Evolutionary conservation across 495 filamentous ascomycete genomes (phyloP).

Genomic region (Pyronema domesticum): DNA sequence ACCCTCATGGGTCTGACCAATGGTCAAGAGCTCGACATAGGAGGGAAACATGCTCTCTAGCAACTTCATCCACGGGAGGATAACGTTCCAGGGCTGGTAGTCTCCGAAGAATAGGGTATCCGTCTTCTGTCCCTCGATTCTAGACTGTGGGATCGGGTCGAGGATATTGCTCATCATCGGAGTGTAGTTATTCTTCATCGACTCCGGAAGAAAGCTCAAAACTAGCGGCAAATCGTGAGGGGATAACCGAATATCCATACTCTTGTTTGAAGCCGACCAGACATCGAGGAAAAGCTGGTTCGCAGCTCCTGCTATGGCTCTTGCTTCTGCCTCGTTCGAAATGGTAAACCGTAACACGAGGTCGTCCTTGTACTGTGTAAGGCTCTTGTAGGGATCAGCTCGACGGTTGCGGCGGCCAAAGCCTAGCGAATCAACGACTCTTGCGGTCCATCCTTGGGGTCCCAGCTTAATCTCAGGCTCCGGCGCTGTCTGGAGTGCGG

Average conservation of each 20-base stretch:
- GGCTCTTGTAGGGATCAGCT: background rate
- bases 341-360: constrained; percentile 80
- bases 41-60: constrained; percentile 75
- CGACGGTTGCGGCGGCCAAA: no score
- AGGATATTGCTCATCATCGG: constrained; percentile 68
- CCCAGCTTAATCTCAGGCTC: no score
- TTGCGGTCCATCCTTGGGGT: no score
- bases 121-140: constrained; percentile 28
- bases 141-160: constrained; percentile 58
- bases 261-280: constrained; percentile 68
- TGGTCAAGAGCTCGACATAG: constrained; percentile 50
- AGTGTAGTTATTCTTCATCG: constrained; percentile 53
- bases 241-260: constrained; percentile 71
- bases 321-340: constrained; percentile 48
- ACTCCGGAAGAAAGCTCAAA: constrained; percentile 59
- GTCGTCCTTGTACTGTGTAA: constrained; percentile 56
- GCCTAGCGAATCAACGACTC: no score
- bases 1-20: constrained; percentile 71
- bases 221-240: constrained; percentile 63
- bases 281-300: constrained; percentile 69
- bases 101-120: constrained; percentile 71
- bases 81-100: constrained; percentile 66
- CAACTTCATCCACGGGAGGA: constrained; percentile 73
- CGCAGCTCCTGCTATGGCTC: constrained; percentile 52
- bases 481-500: no score